Percentiles rank a stretch among this genome's conserved stretches.
Conservation (phyloP, 352 stramenopile species). For the Phytophthora agathidicida region DNA sequence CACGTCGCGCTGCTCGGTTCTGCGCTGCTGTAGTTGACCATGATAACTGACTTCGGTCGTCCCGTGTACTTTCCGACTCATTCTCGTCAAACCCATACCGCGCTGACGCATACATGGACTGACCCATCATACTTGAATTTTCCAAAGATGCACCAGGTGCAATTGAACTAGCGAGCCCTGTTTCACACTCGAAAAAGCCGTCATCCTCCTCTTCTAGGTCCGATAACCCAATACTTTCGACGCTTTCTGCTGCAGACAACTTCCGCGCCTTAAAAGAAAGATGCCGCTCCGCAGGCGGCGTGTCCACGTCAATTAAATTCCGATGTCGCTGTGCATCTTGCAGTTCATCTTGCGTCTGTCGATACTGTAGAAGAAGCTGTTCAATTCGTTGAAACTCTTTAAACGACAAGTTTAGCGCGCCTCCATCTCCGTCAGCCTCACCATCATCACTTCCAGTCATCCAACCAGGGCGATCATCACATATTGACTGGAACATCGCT, state of each 20-base stretch:
- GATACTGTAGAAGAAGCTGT: conserved; percentile 80
- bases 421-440: conserved; percentile 22
- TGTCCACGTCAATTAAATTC: conserved; percentile 21
- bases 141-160: conserved; percentile 35
- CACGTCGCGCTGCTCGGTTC: conserved; percentile 43
- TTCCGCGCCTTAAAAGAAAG: conserved; percentile 45
- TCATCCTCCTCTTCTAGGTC: conserved; percentile 86
- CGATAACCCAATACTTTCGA: conserved; percentile 82
- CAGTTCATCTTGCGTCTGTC: conserved; percentile 75
- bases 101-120: conserved; percentile 88
- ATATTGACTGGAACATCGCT: conserved; percentile 81
- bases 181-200: conserved; percentile 81
- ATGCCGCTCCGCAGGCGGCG: conserved; percentile 1
- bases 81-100: conserved; percentile 55
- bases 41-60: conserved; percentile 30
- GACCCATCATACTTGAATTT: conserved; percentile 58
- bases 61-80: conserved; percentile 26
- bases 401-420: conserved; percentile 66
- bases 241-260: conserved; percentile 74
- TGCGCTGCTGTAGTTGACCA: conserved; percentile 45
- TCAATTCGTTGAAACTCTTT: conserved; percentile 89
- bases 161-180: conserved; percentile 51
- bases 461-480: conserved; percentile 67
- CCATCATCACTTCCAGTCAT: conserved; percentile 47
- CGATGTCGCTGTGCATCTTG: conserved; percentile 31